These are phyloP conservation scores for Raphanus sativus DNA, from an alignment of 345 rosid species.

Conservation along the genomic window DNA sequence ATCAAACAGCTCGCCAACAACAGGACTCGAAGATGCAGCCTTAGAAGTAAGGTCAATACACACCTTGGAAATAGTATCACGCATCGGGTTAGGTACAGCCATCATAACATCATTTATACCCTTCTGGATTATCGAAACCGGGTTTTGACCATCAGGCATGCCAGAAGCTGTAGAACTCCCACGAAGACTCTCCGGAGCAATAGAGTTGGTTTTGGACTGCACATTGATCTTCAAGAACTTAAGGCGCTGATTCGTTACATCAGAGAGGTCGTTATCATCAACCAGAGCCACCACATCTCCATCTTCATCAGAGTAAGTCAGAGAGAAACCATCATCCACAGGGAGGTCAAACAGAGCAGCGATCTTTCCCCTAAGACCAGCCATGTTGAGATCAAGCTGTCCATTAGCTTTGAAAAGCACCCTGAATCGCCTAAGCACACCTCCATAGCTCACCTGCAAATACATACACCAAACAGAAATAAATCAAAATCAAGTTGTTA, in stretches of 20 bases:
- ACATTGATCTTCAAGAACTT: constrained; percentile 73
- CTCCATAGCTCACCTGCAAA: constrained; percentile 68
- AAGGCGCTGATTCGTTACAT: constrained; percentile 65
- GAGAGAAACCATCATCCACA: constrained; percentile 45
- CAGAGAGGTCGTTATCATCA: constrained; percentile 70
- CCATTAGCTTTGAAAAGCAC: constrained; percentile 52
- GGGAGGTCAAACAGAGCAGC: constrained; percentile 60
- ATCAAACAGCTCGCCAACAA: constrained; percentile 37
- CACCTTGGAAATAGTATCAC: constrained; percentile 49
- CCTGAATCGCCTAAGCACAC: constrained; percentile 79
- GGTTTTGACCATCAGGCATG: constrained; percentile 43
- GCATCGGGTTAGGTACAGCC: constrained; percentile 64
- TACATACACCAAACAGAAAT: constrained; percentile 6
- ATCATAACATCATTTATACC: constrained; percentile 55
- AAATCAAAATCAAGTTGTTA: too few species aligned
- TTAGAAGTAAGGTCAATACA: constrained; percentile 61
- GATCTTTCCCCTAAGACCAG: constrained; percentile 59
- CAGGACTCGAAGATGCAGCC: constrained; percentile 49
- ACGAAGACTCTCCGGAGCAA: constrained; percentile 44
- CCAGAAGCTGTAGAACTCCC: constrained; percentile 60
- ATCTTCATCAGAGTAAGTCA: constrained; percentile 89
- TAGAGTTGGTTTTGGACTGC: constrained; percentile 39
- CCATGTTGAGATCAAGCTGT: constrained; percentile 67
- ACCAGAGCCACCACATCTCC: constrained; percentile 81
- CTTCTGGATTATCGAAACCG: constrained; percentile 42